phyloP scores from a whole-genome alignment of 176 grass and related monocot species.

The Oryza rufipogon region DNA sequence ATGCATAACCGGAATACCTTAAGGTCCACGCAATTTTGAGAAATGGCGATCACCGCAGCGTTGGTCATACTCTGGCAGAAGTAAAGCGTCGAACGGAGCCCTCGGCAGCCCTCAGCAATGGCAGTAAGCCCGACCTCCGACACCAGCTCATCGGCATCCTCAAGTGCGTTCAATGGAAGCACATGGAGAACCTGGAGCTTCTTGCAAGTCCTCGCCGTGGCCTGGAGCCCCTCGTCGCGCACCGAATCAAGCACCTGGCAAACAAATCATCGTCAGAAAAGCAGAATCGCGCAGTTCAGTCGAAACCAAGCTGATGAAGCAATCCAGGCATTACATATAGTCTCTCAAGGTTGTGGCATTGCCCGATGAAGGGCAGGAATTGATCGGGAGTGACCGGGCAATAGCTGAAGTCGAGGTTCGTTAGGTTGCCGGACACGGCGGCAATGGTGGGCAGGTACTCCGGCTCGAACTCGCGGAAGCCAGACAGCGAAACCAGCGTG shows the following conservation, averaged over 20 bases:
- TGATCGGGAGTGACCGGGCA: slow-evolving; percentile 63
- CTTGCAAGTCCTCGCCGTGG: slow-evolving; percentile 64
- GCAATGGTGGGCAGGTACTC: slow-evolving; percentile 72
- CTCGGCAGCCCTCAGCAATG: slow-evolving; percentile 77
- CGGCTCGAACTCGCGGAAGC: slow-evolving; percentile 69
- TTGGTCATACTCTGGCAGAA: slow-evolving; percentile 99
- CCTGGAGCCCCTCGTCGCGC: slow-evolving; percentile 73
- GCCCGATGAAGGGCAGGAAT: slow-evolving; percentile 53
- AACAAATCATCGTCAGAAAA: slow-evolving; percentile 25
- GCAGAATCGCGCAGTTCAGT: not conserved
- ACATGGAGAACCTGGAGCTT: slow-evolving; percentile 76
- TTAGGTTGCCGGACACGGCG: slow-evolving; percentile 54
- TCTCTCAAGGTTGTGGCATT: slow-evolving; percentile 78
- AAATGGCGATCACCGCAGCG: slow-evolving; percentile 70
- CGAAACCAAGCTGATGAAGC: not conserved
- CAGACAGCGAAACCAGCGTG: slow-evolving; percentile 76
- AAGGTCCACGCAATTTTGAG: slow-evolving; percentile 75
- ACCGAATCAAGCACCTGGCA: slow-evolving; percentile 86
- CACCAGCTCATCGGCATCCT: slow-evolving; percentile 82
- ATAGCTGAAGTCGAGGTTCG: slow-evolving; percentile 79
- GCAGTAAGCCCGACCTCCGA: slow-evolving; percentile 71
- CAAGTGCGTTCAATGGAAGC: slow-evolving; percentile 64
- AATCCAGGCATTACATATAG: slow-evolving; percentile 63
- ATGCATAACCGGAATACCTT: slow-evolving; percentile 90
- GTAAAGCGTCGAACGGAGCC: slow-evolving; percentile 74